Conservation (phyloP, 331 rosid species). For the Saraca asoca region DNA sequence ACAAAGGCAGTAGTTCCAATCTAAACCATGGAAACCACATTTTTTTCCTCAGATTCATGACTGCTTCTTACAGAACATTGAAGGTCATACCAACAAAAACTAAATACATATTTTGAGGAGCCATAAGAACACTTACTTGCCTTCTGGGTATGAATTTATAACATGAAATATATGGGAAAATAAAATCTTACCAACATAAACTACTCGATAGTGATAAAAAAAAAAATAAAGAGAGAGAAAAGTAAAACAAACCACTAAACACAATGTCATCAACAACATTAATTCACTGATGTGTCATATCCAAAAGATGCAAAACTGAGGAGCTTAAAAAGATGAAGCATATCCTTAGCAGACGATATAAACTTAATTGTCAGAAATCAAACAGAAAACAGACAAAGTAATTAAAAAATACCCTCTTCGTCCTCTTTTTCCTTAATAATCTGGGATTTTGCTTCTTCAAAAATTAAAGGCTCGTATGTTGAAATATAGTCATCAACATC, state of each 20-base stretch:
- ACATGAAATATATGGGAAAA: background rate
- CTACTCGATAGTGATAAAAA: too few species aligned
- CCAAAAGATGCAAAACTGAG: too few species aligned
- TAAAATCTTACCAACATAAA: background rate
- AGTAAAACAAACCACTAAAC: too few species aligned
- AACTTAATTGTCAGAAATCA: background rate
- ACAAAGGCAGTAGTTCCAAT: background rate
- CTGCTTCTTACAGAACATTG: background rate
- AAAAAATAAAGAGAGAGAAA: too few species aligned
- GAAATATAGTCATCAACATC: slow-evolving; percentile 75
- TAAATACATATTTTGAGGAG: background rate
- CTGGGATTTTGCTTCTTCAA: slow-evolving; percentile 87
- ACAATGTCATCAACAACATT: background rate
- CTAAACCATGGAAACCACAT: slow-evolving; percentile 20
- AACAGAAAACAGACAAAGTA: background rate
- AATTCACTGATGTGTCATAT: background rate
- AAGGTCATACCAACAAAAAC: background rate
- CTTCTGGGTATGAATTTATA: background rate
- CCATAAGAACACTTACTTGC: background rate
- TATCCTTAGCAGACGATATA: too few species aligned
- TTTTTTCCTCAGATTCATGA: background rate
- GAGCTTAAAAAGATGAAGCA: too few species aligned
- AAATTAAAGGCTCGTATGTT: slow-evolving; percentile 79
- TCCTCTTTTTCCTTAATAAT: slow-evolving; percentile 55
- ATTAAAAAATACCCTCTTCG: slow-evolving; percentile 50